These are phyloP conservation scores for Mycena olivaceomarginata DNA, from an alignment of 768 basidiomycete genomes.

Conservation along the genomic window DNA sequence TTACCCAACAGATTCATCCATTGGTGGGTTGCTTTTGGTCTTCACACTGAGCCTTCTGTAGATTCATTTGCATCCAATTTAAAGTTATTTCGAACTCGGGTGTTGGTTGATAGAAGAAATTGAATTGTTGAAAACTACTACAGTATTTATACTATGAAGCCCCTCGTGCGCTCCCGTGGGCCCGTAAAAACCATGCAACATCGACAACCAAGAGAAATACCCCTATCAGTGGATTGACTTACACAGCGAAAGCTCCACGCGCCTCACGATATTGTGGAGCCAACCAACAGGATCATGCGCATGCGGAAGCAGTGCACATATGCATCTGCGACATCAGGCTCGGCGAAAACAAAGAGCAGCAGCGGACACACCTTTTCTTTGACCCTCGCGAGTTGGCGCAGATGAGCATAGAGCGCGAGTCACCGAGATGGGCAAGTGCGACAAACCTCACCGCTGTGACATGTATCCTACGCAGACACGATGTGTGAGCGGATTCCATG, in stretches of 20 bases:
- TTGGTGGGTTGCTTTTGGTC: not conserved
- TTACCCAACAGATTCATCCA: too few species aligned
- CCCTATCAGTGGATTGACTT: not conserved
- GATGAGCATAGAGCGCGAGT: not conserved
- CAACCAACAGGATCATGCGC: not conserved
- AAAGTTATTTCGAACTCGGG: slow-evolving; percentile 9
- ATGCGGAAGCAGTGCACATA: not conserved
- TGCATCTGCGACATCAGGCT: slow-evolving; percentile 1
- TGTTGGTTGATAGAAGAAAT: slow-evolving; percentile 1
- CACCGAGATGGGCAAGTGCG: slow-evolving; percentile 1
- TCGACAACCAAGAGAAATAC: slow-evolving; percentile 1
- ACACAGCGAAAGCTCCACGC: not conserved
- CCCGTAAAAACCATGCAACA: too few species aligned
- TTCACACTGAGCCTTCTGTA: not conserved
- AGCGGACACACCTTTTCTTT: slow-evolving; percentile 5
- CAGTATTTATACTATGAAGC: too few species aligned
- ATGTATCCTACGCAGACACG: not conserved
- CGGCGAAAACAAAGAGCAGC: slow-evolving; percentile 3
- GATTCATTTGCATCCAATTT: slow-evolving; percentile 7
- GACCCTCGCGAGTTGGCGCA: not conserved
- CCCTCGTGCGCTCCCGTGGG: not conserved
- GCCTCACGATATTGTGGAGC: not conserved
- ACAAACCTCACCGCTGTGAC: not conserved
- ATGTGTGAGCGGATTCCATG: not conserved
- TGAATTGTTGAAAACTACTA: slow-evolving; percentile 5